Base-by-base conservation (phyloP, 1,139 yeast genomes). In the Blastobotrys serpentis region DNA sequence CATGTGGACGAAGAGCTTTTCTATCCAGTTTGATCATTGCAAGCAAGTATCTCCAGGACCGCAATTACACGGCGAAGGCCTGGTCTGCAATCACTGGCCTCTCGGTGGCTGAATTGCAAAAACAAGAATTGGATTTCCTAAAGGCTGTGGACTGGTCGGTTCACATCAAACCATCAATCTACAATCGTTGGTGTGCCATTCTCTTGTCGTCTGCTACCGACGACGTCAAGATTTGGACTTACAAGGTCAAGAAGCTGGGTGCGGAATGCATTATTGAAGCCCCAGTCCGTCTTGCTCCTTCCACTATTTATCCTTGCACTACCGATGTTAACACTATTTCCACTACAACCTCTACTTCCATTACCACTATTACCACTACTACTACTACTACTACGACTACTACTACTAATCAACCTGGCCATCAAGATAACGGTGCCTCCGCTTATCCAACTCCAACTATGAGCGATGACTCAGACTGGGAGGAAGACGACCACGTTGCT, bases 21-120 rank as follows among this genome's bases (percentile, higher is more conserved):
- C 72, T 86, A 53, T 79, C 84, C 2, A 74, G 85, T 58, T 65
- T 86, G 46, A 83, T 86, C 49, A 69, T 86, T 43, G 82, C 92
- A 1, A 78, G 84, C 48, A 86, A 86, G 63, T 85, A 81, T 63
- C 73, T 78, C 53, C 88, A 82, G 63, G 95, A 86, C 66, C 78
- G 81, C 50, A 84, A 83, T 61, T 85, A 79, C 65, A 74, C 85
- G 18, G 75, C 84, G 56, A 74, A 74, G 56, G 78, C 86, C n/a
- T 86, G 95, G 95, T 72, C 84, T 47, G 81, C 79, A 60, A 81
- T 86, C 45, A 78, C 87, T 46, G 92, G 94, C 0, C 71, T 82
- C 56, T 58, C 74, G 43, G 58, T 74, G n/a, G 57, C 66, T 39
- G 79, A 76, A 50, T 71, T 86, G 52, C 72, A 72, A 52, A 58